phyloP scores from a whole-genome alignment of 2,329 filamentous ascomycete species.

The Dryadomyces quercus-mongolicae region DNA sequence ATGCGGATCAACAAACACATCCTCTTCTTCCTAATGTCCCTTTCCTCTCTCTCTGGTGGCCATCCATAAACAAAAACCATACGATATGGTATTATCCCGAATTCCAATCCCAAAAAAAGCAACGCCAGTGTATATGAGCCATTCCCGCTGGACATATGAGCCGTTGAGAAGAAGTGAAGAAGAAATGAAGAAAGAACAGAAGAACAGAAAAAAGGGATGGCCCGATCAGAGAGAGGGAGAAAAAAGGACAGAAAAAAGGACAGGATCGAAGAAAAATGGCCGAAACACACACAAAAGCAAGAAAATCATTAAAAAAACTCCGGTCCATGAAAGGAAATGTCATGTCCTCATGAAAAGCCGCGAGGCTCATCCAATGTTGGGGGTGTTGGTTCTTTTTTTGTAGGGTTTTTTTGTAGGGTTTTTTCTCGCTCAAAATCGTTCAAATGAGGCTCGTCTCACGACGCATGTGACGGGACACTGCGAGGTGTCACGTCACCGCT shows the following conservation, averaged over 20 bases:
- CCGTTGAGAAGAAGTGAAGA: not conserved
- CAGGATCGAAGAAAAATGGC: not conserved
- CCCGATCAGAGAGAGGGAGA: not conserved
- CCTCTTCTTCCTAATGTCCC: too few relatives aligned
- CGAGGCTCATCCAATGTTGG: not conserved
- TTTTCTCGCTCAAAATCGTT: not conserved
- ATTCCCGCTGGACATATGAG: not conserved
- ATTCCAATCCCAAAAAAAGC: not conserved
- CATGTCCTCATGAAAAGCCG: not conserved
- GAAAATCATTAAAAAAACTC: slow-evolving; percentile 3
- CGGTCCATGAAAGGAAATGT: not conserved
- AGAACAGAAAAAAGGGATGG: not conserved
- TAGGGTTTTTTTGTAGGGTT: not conserved
- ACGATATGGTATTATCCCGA: not conserved
- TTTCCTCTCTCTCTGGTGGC: too few relatives aligned
- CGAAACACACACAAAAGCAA: not conserved
- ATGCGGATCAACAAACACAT: too few relatives aligned
- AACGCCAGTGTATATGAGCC: slow-evolving; percentile 2
- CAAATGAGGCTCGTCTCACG: slow-evolving; percentile 9
- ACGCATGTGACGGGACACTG: slow-evolving; percentile 37
- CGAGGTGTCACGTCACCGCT: slow-evolving; percentile 45
- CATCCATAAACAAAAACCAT: not conserved
- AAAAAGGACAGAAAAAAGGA: not conserved
- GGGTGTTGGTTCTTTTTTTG: not conserved
- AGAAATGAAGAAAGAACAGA: not conserved